Evolutionary conservation across 2,329 filamentous ascomycete genomes (phyloP).

Genomic region (Diaporthe vaccinii): DNA sequence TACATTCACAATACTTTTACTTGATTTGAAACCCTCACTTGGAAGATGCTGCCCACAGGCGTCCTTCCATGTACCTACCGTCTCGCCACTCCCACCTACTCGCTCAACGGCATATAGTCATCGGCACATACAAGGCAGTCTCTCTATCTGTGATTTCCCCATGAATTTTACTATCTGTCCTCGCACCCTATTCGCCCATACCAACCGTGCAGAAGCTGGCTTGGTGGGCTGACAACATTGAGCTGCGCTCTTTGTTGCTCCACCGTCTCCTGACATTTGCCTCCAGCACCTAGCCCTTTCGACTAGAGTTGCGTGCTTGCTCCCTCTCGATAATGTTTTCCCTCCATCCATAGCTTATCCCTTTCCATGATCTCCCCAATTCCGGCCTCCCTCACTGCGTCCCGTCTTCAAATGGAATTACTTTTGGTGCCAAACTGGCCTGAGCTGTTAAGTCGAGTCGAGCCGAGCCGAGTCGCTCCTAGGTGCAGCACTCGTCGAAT

Average conservation of each 20-base stretch:
- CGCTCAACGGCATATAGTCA: not conserved
- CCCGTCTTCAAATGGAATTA: not conserved
- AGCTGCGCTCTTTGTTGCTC: not conserved
- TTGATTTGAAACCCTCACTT: too few relatives aligned
- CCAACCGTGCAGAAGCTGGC: too few relatives aligned
- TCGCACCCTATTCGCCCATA: not conserved
- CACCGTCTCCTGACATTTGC: constrained; percentile 25
- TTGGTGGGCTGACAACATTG: not conserved
- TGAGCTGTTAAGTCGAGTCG: not conserved
- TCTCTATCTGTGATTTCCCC: not conserved
- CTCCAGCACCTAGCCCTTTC: not conserved
- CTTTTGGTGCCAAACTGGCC: not conserved
- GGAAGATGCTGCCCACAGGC: too few relatives aligned
- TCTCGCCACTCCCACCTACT: not conserved
- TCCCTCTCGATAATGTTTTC: not conserved
- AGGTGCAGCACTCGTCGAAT: not conserved
- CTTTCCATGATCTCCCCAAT: not conserved
- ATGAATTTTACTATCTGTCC: not conserved
- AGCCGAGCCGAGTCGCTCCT: too few relatives aligned
- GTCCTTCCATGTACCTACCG: too few relatives aligned
- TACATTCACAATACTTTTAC: not conserved
- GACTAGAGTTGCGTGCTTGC: not conserved
- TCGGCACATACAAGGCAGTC: not conserved
- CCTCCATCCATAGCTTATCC: too few relatives aligned
- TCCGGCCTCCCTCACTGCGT: not conserved